A percentile compares a stretch with the other conserved stretches of the same genome.
Conservation (phyloP, 2,329 filamentous ascomycete genomes). For the Botrytis byssoidea region DNA sequence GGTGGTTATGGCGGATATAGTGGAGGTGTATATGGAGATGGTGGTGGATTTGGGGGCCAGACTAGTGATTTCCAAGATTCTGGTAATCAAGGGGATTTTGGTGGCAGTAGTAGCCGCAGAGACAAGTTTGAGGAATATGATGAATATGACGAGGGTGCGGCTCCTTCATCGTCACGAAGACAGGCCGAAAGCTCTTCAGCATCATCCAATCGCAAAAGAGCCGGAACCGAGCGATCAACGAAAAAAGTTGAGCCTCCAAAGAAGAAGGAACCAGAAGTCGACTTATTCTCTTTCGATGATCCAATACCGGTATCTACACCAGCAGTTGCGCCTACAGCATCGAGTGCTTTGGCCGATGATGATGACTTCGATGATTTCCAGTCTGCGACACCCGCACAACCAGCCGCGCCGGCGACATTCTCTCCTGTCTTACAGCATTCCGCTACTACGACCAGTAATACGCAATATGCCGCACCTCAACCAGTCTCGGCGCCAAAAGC, state of each 20-base stretch:
- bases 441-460: constrained; percentile 53
- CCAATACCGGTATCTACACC: constrained; percentile 51
- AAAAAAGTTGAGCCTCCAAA: constrained; percentile 72
- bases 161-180: constrained; percentile 47
- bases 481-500: constrained; percentile 82
- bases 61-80: constrained; percentile 67
- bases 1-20: constrained; percentile 66
- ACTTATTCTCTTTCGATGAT: constrained; percentile 92
- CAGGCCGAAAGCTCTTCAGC: constrained; percentile 33
- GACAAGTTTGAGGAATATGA: constrained; percentile 97
- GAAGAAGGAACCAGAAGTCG: constrained; percentile 83
- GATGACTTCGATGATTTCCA: constrained; percentile 99
- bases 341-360: constrained; percentile 51
- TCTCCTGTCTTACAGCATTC: constrained; percentile 45
- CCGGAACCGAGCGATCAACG: constrained; percentile 46
- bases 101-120: constrained; percentile 46
- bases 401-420: constrained; percentile 45
- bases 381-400: constrained; percentile 65
- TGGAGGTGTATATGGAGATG: constrained; percentile 87
- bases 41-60: constrained; percentile 86
- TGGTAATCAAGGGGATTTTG: constrained; percentile 29
- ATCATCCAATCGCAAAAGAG: constrained; percentile 39
- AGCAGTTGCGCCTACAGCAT: constrained; percentile 44
- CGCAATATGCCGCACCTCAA: constrained; percentile 78
- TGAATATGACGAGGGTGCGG: constrained; percentile 80